Evolutionary conservation across 176 grass and related monocot species (phyloP).

Genomic region (Guadua angustifolia): DNA sequence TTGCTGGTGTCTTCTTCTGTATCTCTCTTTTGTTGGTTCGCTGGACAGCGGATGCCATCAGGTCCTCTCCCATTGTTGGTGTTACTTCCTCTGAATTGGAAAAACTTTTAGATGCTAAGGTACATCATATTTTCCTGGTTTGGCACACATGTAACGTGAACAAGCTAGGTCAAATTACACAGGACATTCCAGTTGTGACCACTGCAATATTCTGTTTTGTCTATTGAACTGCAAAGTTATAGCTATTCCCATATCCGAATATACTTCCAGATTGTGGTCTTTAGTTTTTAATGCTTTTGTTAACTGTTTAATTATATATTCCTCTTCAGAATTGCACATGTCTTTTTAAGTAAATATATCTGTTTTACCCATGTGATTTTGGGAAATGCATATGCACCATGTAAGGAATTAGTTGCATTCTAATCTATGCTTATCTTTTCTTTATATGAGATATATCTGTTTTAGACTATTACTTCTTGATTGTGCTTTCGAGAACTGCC

Average conservation of each 20-base stretch:
- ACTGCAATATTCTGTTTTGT: conserved; percentile 13
- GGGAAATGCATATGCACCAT: background rate
- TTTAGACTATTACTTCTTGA: background rate
- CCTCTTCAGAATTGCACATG: no score
- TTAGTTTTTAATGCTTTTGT: background rate
- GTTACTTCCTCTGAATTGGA: conserved; percentile 80
- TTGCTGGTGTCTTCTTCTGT: no score
- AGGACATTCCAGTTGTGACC: background rate
- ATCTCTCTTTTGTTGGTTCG: no score
- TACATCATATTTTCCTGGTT: conserved; percentile 40
- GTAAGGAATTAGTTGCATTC: background rate
- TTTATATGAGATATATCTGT: conserved; percentile 39
- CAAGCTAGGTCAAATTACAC: conserved; percentile 17
- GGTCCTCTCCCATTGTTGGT: no score
- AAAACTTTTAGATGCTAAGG: conserved; percentile 78
- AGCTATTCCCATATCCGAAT: background rate
- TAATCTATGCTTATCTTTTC: conserved; percentile 26
- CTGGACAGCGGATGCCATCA: no score
- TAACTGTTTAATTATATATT: no score
- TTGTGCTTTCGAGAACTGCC: conserved; percentile 30
- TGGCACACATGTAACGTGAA: background rate
- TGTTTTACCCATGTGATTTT: no score
- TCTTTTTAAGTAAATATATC: no score
- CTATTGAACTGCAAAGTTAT: conserved; percentile 30
- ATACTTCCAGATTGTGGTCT: conserved; percentile 17